phyloP scores from a whole-genome alignment of 257 asterid genomes.

The Cruciata laevipes region DNA sequence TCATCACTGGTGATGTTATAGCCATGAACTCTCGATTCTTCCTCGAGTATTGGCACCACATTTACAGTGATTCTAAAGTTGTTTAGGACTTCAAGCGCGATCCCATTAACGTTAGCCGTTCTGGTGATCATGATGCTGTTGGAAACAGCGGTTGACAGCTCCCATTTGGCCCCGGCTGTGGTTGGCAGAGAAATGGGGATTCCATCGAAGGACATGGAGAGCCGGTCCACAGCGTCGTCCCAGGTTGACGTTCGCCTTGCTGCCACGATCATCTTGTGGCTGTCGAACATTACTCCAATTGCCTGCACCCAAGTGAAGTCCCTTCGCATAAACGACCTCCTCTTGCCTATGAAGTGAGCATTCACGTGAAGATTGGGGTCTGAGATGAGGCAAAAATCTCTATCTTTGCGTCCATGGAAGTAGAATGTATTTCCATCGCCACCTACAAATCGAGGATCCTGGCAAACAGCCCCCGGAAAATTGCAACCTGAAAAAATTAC shows the following conservation, averaged over 20 bases:
- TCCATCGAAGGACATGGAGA: slow-evolving; percentile 36
- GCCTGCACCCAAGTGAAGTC: slow-evolving; percentile 77
- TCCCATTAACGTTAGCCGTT: slow-evolving; percentile 31
- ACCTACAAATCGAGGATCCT: slow-evolving; percentile 73
- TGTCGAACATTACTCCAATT: slow-evolving; percentile 37
- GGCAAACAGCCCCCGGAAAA: slow-evolving; percentile 66
- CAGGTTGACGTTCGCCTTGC: slow-evolving; percentile 44
- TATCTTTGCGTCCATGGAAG: slow-evolving; percentile 56
- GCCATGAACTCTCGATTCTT: slow-evolving; percentile 39
- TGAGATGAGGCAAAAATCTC: slow-evolving; percentile 48
- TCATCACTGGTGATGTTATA: slow-evolving; percentile 36
- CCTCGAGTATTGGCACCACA: slow-evolving; percentile 42
- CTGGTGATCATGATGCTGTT: slow-evolving; percentile 19
- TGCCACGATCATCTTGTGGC: slow-evolving; percentile 32
- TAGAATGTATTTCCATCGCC: slow-evolving; percentile 69
- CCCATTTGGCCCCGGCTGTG: slow-evolving; percentile 38
- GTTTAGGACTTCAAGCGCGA: slow-evolving; percentile 27
- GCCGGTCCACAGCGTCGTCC: slow-evolving; percentile 38
- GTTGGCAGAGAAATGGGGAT: slow-evolving; percentile 28
- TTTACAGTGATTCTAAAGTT: slow-evolving; percentile 37
- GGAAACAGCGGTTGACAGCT: slow-evolving; percentile 1
- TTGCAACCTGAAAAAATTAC: slow-evolving; percentile 33
- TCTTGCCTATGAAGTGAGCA: slow-evolving; percentile 53
- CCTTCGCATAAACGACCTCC: slow-evolving; percentile 32
- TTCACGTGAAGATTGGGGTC: slow-evolving; percentile 50